Evolutionary conservation across 2,329 filamentous ascomycete species (phyloP).

Genomic region (Penicillium verrucosum): DNA sequence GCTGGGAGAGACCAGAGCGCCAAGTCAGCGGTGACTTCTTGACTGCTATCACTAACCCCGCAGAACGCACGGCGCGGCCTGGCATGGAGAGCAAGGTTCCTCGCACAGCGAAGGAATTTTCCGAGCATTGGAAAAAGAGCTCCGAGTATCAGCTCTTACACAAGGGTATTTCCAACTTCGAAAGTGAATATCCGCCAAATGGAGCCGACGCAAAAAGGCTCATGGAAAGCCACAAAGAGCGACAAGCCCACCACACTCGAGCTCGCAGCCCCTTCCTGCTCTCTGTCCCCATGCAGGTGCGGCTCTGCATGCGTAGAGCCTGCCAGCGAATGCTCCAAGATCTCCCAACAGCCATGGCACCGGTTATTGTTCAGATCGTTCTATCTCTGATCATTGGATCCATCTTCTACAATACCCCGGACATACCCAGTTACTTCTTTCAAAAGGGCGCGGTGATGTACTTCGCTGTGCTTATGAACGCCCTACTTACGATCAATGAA

Average conservation of each 20-base stretch:
- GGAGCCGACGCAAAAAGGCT: conserved; percentile 30
- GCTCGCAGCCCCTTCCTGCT: conserved; percentile 64
- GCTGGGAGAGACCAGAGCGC: conserved; percentile 62
- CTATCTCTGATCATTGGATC: conserved; percentile 74
- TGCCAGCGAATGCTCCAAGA: conserved; percentile 72
- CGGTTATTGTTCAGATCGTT: conserved; percentile 61
- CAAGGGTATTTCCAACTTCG: conserved; percentile 38
- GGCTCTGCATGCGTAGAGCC: conserved; percentile 75
- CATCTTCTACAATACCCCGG: conserved; percentile 72
- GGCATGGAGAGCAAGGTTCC: conserved; percentile 62
- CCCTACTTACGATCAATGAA: conserved; percentile 55
- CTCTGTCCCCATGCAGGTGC: conserved; percentile 68
- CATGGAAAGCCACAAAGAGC: conserved; percentile 32
- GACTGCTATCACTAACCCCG: conserved; percentile 62
- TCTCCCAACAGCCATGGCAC: conserved; percentile 65
- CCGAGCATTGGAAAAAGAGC: conserved; percentile 51
- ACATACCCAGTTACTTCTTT: conserved; percentile 67
- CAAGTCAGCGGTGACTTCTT: conserved; percentile 67
- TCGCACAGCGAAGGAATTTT: conserved; percentile 66
- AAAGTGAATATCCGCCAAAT: conserved; percentile 35
- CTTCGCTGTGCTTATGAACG: conserved; percentile 82
- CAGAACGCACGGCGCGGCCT: conserved; percentile 51
- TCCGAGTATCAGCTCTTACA: conserved; percentile 41
- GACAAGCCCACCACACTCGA: conserved; percentile 47
- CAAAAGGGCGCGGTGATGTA: conserved; percentile 74